Conservation (phyloP, 352 stramenopile species). For the Globisporangium parvum region DNA sequence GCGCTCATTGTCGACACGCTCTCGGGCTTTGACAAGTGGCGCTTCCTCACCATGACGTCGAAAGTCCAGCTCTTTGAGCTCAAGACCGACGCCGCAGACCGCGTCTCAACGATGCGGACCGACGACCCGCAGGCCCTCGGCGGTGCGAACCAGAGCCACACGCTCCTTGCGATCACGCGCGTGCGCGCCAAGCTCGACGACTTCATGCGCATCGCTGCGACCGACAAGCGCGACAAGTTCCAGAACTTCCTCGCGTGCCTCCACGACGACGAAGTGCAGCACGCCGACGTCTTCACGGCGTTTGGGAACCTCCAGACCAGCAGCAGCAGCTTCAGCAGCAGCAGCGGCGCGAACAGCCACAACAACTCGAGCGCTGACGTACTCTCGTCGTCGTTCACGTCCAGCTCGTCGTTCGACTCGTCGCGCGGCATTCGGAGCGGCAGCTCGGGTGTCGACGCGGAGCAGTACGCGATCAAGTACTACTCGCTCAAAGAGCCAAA, state of each 20-base stretch:
- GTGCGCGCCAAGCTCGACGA: conserved; percentile 55
- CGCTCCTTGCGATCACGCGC: conserved; percentile 49
- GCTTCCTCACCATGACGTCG: conserved; percentile 34
- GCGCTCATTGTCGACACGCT: conserved; percentile 54
- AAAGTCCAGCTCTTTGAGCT: conserved; percentile 54
- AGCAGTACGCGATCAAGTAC: conserved; percentile 59
- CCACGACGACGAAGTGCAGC: conserved; percentile 49
- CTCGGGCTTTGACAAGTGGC: conserved; percentile 59
- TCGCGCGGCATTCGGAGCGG: conserved; percentile 10
- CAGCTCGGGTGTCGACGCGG: conserved; percentile 7
- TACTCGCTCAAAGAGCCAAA: conserved; percentile 30
- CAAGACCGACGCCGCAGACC: conserved; percentile 30
- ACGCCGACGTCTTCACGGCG: conserved; percentile 56
- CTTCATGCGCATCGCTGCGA: conserved; percentile 56
- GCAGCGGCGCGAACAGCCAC: neutral
- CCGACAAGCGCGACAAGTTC: conserved; percentile 35
- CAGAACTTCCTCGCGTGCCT: conserved; percentile 51
- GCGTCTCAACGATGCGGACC: conserved; percentile 38
- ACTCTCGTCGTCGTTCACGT: conserved; percentile 16
- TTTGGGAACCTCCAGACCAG: conserved; percentile 30
- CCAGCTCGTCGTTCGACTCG: conserved; percentile 20
- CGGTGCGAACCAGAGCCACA: conserved; percentile 22
- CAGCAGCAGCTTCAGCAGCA: conserved; percentile 2
- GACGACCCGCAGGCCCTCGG: conserved; percentile 6
- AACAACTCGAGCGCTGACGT: conserved; percentile 6